Base-by-base conservation (phyloP, 2,329 filamentous ascomycete genomes). In the Tolypocladium ovalisporum region DNA sequence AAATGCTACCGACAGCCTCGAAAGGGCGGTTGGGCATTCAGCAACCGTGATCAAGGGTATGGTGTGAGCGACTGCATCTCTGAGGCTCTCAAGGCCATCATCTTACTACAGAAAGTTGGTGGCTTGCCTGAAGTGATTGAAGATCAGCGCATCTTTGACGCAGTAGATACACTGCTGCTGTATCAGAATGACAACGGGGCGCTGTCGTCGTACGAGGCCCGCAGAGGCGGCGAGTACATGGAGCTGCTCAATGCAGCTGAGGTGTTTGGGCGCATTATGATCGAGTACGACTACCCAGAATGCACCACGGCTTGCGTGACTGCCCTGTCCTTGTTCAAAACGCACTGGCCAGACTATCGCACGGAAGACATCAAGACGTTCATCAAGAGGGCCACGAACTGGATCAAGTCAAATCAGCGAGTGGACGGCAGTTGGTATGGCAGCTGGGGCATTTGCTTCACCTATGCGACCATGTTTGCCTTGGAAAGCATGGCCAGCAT, bases 211-310 rank as follows among this genome's bases (percentile, higher is more conserved):
- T 99, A 99, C 70, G 94, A 99, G 68, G 83, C 83, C 1, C 87
- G 87, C 1, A 84, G 94, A 32, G 93, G 88, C 2, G 87, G 89
- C 12, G 80, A 88, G 63, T 83, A 82, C 63, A 71, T 97, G 63
- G 94, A 99, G 71, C 80, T 86, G 70, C 81, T 99, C 49, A 99
- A 99, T 67, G 93, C 93, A 0, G 94, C 94, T 1, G 94, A 99
- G 70, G 92, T 99, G 0, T 99, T 99, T 71, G 92, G 90, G 17
- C 83, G 86, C 24, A 99, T 99, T 74, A 99, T 99, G 94, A 87
- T 99, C 56, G 93, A 97, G 68, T 99, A 99, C 70, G 90, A 96
- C 70, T 97, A 99, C 67, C 91, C 93, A 0, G 94, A 99, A 72
- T 99, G 94, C 76, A 99, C 94, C 0, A 97, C 94, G 2, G 92